These are phyloP conservation scores for Aspergillus eucalypticola DNA, from an alignment of 2,329 filamentous ascomycete genomes.

Conservation along the genomic window DNA sequence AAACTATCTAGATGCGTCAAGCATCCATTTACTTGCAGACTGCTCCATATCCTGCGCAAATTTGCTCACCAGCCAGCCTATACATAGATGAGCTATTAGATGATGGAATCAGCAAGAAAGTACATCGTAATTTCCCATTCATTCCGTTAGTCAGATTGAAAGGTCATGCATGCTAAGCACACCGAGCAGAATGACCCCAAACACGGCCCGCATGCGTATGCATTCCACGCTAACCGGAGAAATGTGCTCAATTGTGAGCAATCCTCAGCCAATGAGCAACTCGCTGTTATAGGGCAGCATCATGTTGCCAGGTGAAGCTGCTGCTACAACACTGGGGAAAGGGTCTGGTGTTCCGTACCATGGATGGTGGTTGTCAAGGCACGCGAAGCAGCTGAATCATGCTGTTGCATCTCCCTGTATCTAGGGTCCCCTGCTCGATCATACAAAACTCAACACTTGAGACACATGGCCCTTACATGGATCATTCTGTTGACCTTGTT, in stretches of 20 bases:
- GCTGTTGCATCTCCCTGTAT: neutral
- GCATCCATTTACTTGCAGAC: neutral
- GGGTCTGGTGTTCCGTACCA: neutral
- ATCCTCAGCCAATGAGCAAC: conserved; percentile 16
- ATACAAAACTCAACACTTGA: neutral
- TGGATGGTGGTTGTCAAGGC: neutral
- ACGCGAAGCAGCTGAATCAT: neutral
- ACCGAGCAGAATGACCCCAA: neutral
- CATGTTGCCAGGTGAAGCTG: neutral
- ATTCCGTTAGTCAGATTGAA: neutral
- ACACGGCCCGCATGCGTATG: neutral
- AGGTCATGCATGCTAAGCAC: neutral
- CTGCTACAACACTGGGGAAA: neutral
- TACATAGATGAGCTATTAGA: neutral
- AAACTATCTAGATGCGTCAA: neutral
- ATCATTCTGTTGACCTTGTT: neutral
- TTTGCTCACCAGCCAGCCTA: conserved; percentile 18
- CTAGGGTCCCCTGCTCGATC: neutral
- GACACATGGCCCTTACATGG: neutral
- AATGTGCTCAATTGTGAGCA: conserved; percentile 35
- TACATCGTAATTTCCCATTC: neutral
- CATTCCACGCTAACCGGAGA: conserved; percentile 7
- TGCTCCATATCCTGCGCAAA: conserved; percentile 19
- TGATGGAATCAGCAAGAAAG: neutral
- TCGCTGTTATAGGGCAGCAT: neutral